Conservation (phyloP, 139 green algal species). For the Chlamydomonas sphaeroides region DNA sequence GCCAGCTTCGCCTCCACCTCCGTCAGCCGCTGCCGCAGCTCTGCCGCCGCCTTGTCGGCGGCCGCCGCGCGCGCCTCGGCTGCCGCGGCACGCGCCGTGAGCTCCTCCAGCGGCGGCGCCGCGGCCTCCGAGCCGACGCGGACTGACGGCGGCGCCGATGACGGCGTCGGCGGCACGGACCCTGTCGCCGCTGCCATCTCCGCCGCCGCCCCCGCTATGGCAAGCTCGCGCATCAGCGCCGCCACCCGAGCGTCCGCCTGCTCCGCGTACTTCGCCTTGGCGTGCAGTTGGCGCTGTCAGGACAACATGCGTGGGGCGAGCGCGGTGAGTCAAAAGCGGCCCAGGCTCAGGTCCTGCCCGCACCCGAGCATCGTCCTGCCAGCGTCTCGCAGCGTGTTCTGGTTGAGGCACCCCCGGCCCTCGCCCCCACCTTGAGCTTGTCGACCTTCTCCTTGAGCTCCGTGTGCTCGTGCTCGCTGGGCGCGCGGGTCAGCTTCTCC, state of each 20-base stretch:
- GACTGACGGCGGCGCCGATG: background rate
- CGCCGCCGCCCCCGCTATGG: background rate
- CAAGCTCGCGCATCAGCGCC: conserved; percentile 13
- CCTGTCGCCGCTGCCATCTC: background rate
- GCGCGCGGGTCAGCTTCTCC: conserved; percentile 31
- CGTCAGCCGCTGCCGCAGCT: background rate
- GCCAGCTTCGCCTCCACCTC: background rate
- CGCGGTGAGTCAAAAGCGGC: no score
- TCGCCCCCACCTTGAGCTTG: conserved; percentile 24
- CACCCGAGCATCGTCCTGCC: no score
- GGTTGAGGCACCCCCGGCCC: no score
- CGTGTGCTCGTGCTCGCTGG: background rate
- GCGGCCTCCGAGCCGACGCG: background rate
- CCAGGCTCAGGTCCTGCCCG: no score
- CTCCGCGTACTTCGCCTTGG: conserved; percentile 27
- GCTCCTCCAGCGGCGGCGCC: background rate
- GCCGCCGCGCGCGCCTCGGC: background rate
- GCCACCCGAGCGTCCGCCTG: conserved; percentile 14
- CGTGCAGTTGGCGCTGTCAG: conserved; percentile 29
- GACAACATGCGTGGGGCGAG: no score
- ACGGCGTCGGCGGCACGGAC: no score
- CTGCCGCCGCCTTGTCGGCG: background rate
- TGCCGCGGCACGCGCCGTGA: background rate
- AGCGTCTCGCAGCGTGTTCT: no score
- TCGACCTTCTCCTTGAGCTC: conserved; percentile 20